A percentile compares a stretch with the other conserved stretches of the same genome.
Evolutionary conservation across 352 stramenopile genomes (phyloP).

Genomic region (Globisporangium nagaii): DNA sequence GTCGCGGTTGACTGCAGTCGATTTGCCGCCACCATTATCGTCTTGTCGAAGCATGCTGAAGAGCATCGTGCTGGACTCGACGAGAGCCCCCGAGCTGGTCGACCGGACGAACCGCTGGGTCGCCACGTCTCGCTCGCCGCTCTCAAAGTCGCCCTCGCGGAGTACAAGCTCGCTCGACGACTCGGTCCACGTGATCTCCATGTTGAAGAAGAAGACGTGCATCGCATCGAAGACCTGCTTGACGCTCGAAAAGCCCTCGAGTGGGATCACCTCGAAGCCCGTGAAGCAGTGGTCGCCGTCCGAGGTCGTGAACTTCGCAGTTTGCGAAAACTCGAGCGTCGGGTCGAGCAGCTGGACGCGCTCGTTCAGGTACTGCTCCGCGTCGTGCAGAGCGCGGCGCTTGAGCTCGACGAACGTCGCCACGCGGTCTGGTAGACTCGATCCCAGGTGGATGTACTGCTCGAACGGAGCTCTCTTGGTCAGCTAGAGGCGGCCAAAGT

Average conservation of each 20-base stretch:
- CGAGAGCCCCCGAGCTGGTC: slow-evolving; percentile 5
- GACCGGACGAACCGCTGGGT: not conserved
- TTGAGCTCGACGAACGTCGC: not conserved
- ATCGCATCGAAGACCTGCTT: slow-evolving; percentile 1
- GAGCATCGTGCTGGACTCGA: slow-evolving; percentile 37
- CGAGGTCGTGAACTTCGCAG: slow-evolving; percentile 12
- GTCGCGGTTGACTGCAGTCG: not conserved
- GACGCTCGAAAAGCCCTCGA: slow-evolving; percentile 3
- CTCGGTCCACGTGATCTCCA: slow-evolving; percentile 14
- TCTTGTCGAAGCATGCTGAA: no score
- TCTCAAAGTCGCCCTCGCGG: slow-evolving; percentile 25
- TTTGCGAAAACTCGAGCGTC: slow-evolving; percentile 20
- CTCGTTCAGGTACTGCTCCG: slow-evolving; percentile 17
- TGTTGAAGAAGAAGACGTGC: slow-evolving; percentile 7
- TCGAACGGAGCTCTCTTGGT: no score
- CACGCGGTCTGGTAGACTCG: not conserved
- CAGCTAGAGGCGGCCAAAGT: no score
- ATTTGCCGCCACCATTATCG: no score
- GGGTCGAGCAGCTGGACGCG: slow-evolving; percentile 17
- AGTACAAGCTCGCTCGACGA: slow-evolving; percentile 28
- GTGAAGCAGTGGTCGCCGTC: slow-evolving; percentile 19
- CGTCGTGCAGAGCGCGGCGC: not conserved
- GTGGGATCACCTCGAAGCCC: slow-evolving; percentile 14
- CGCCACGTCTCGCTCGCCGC: not conserved
- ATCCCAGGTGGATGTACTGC: slow-evolving; percentile 3